phyloP scores from a whole-genome alignment of 192 early-diverging fungal genomes.

The Chytriomyces confervae region DNA sequence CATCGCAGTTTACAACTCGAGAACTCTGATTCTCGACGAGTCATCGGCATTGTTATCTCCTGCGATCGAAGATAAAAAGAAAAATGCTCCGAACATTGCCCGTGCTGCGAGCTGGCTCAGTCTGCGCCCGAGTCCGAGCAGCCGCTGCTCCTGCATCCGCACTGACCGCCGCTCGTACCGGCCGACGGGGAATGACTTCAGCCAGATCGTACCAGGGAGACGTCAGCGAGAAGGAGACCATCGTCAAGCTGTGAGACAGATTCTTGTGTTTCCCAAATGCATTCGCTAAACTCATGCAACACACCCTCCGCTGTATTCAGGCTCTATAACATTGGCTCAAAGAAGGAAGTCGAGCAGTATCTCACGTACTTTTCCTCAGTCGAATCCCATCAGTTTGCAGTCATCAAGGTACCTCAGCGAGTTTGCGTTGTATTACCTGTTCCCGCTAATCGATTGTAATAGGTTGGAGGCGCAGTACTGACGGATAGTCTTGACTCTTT shows the following conservation, averaged over 20 bases:
- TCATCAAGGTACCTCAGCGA: conserved; percentile 97
- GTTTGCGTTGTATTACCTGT: neutral
- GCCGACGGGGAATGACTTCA: neutral
- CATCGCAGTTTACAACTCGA: no score
- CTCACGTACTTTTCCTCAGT: conserved; percentile 95
- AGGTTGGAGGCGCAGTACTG: conserved; percentile 50
- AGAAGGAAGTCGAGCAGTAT: conserved; percentile 99
- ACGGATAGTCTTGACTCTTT: conserved; percentile 96
- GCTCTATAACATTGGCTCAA: conserved; percentile 98
- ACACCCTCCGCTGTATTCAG: neutral
- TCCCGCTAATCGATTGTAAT: neutral
- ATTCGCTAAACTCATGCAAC: neutral
- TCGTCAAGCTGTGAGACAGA: conserved; percentile 51
- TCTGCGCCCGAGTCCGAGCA: neutral
- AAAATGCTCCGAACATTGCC: no score
- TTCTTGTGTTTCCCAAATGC: neutral
- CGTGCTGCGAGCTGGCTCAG: no score
- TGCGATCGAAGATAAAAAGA: no score
- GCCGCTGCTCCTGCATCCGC: neutral
- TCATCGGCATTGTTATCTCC: no score
- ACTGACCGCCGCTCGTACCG: neutral
- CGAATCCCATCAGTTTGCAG: conserved; percentile 99
- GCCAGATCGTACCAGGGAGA: conserved; percentile 17
- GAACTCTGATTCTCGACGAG: no score
- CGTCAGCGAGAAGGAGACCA: conserved; percentile 57